phyloP scores from a whole-genome alignment of 1,284 basidiomycete genomes.

The Chondrostereum purpureum region DNA sequence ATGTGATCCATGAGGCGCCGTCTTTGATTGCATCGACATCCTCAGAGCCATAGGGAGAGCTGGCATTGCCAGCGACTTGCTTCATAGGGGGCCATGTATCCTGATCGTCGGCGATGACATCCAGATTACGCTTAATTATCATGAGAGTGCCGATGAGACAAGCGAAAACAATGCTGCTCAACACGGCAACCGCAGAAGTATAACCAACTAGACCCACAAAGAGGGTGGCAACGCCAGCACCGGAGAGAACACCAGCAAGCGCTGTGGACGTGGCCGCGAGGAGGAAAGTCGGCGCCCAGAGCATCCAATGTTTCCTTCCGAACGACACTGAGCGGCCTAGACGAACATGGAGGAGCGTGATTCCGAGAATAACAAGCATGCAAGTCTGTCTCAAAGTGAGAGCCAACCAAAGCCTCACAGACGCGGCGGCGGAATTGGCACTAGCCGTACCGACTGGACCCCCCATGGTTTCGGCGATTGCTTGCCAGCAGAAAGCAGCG shows the following conservation, averaged over 20 bases:
- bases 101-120: constrained; percentile 38
- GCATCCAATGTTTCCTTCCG: constrained; percentile 58
- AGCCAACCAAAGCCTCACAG: constrained; percentile 55
- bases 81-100: constrained; percentile 52
- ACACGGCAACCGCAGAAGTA: constrained; percentile 41
- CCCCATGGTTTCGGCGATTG: constrained; percentile 42
- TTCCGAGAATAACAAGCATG: constrained; percentile 47
- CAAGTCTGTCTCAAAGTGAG: constrained; percentile 59
- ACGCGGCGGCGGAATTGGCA: constrained; percentile 41
- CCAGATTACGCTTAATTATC: constrained; percentile 57
- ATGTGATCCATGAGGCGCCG: constrained; percentile 71
- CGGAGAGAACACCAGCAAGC: constrained; percentile 52
- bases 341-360: constrained; percentile 64
- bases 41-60: constrained; percentile 58
- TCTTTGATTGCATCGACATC: constrained; percentile 64
- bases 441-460: constrained; percentile 35
- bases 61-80: constrained; percentile 41
- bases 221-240: constrained; percentile 42
- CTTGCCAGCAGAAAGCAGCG: constrained; percentile 58
- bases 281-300: constrained; percentile 57
- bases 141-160: constrained; percentile 54
- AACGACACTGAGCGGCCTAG: constrained; percentile 62
- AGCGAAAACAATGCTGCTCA: constrained; percentile 46
- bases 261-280: constrained; percentile 49
- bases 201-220: constrained; percentile 58